phyloP scores from a whole-genome alignment of 192 early-diverging fungal species.

The Dimargaris verticillata region DNA sequence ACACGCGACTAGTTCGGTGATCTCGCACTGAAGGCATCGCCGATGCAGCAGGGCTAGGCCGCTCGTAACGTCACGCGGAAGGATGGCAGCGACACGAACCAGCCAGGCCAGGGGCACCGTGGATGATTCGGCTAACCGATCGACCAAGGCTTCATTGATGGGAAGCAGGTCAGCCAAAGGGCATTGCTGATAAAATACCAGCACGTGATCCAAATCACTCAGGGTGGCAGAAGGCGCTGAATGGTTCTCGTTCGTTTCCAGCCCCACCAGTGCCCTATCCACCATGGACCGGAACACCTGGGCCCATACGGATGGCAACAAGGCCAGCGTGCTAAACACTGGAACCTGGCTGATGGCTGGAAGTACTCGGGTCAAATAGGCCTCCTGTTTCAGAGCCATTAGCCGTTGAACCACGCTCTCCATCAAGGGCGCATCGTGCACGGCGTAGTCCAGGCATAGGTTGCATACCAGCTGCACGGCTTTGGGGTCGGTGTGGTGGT shows the following conservation, averaged over 20 bases:
- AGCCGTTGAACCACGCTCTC: constrained; percentile 38
- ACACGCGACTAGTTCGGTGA: neutral
- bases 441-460: constrained; percentile 48
- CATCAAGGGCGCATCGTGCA: constrained; percentile 43
- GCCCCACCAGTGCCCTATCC: neutral
- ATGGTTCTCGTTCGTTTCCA: neutral
- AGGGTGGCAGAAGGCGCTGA: neutral
- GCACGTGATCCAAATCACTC: neutral
- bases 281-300: neutral
- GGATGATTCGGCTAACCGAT: neutral
- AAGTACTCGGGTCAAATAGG: constrained; percentile 35
- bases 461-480: constrained; percentile 49
- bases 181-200: neutral
- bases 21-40: too few species aligned
- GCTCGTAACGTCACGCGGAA: neutral
- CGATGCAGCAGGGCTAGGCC: neutral
- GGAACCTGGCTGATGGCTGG: constrained; percentile 23
- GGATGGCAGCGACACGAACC: neutral
- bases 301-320: neutral
- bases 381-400: constrained; percentile 18
- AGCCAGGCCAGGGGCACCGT: neutral
- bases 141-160: neutral
- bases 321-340: constrained; percentile 10
- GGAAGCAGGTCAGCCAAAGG: neutral
- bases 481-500: constrained; percentile 34